Conservation (phyloP, 495 filamentous ascomycete genomes). For the Penicillium waksmanii region DNA sequence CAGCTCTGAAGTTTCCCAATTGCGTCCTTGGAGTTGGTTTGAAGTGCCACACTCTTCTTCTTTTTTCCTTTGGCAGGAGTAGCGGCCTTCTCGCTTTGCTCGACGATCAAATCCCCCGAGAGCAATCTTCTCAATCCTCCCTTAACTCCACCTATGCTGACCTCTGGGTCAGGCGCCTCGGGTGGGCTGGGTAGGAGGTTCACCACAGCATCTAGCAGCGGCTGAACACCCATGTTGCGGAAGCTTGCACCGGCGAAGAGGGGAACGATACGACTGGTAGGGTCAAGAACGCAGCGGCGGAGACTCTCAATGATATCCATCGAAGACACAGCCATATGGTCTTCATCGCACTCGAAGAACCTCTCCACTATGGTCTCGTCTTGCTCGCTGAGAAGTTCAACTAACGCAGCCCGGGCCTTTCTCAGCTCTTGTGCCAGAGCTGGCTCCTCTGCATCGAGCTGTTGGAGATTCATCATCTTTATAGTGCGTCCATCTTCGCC, state of each 20-base stretch:
- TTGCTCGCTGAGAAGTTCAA: slow-evolving; percentile 83
- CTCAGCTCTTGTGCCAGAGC: slow-evolving; percentile 70
- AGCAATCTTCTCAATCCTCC: slow-evolving; percentile 57
- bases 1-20: slow-evolving; percentile 72
- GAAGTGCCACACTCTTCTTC: slow-evolving; percentile 36
- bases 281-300: slow-evolving; percentile 66
- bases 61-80: slow-evolving; percentile 48
- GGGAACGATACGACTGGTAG: slow-evolving; percentile 68
- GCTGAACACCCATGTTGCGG: slow-evolving; percentile 91
- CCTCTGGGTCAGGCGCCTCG: slow-evolving; percentile 77
- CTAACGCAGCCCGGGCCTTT: slow-evolving; percentile 72
- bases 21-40: slow-evolving; percentile 54
- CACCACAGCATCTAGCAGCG: slow-evolving; percentile 83
- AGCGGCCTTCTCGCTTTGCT: slow-evolving; percentile 40
- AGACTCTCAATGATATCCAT: slow-evolving; percentile 71
- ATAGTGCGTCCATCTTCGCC: slow-evolving; percentile 71
- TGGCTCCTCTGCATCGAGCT: slow-evolving; percentile 55
- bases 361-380: slow-evolving; percentile 85
- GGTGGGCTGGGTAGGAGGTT: slow-evolving; percentile 83
- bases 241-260: slow-evolving; percentile 93
- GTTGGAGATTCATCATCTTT: slow-evolving; percentile 50
- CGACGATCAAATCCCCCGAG: slow-evolving; percentile 49
- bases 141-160: slow-evolving; percentile 63
- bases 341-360: slow-evolving; percentile 75
- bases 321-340: slow-evolving; percentile 67